Base-by-base conservation (phyloP, 2,329 filamentous ascomycete genomes). In the Akanthomyces lecanii region DNA sequence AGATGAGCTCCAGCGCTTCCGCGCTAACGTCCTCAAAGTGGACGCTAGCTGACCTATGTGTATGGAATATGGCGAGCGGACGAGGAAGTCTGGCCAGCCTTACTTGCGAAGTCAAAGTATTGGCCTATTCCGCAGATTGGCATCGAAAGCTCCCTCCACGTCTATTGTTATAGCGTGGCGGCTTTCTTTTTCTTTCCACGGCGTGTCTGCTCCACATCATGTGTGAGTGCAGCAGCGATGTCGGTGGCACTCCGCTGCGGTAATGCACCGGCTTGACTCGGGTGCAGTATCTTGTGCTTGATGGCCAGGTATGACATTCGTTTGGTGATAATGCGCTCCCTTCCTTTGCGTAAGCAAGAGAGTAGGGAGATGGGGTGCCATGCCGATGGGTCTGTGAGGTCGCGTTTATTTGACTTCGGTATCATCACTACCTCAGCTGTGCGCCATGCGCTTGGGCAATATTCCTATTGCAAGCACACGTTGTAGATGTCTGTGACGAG, bases 161-260 rank as follows among this genome's bases (percentile, higher is more conserved):
- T 60, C 57, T 21, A 40, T 42, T 36, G 57, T 60, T 12, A 51
- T 5, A 60, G 44, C 23, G 57, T 52, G 21, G 47, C 57, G 14
- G 28, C 28, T 40, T 8, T 53, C 25, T 50, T 59, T 18, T n/a
- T 53, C 25, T 28, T 50, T 51, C 47, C 42, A 11, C 45, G 25
- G 10, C 28, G 47, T 40, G 44, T 30, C 8, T 33, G 28, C 25
- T 61, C 57, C 2, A 61, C 33, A 14, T 61, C 47, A 25, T 51
- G 36, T 18, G 23, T 61, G 4, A 61, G 57, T 1, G 57, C 45
- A 6, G 47, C 57, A 51, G 33, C 57, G 14, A 61, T 38, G 47
- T 61, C 57, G 12, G 33, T 61, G 2, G 57, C 57, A n/a, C 45
- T 51, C 18, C 57, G 44, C 18, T 61, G 23, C 3, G 57, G 57